Conservation (phyloP, 345 rosid species). For the Citrus maxima region DNA sequence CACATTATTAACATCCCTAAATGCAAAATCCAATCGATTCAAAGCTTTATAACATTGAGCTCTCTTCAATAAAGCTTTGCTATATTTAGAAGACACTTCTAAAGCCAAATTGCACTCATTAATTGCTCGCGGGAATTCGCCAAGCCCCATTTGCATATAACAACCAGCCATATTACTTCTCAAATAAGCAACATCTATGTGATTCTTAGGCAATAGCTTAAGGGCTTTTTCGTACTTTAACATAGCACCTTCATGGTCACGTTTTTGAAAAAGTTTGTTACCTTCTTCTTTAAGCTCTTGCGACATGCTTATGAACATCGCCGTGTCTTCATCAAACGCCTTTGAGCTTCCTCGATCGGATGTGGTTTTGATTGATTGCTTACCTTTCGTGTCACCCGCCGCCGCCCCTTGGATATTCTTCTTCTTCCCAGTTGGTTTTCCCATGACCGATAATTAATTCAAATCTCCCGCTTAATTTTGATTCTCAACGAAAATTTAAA, state of each 20-base stretch:
- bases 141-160: slow-evolving; percentile 94
- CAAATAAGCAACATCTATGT: slow-evolving; percentile 78
- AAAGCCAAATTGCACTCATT: slow-evolving; percentile 82
- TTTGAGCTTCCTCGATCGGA: slow-evolving; percentile 52
- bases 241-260: slow-evolving; percentile 97
- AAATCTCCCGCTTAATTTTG: neutral
- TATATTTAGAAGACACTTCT: slow-evolving; percentile 86
- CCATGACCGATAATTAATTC: slow-evolving; percentile 39
- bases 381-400: slow-evolving; percentile 31
- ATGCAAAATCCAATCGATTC: slow-evolving; percentile 83
- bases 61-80: slow-evolving; percentile 80
- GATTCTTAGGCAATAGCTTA: slow-evolving; percentile 76
- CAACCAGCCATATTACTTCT: slow-evolving; percentile 87
- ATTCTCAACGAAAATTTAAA: neutral
- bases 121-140: slow-evolving; percentile 93
- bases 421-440: slow-evolving; percentile 95
- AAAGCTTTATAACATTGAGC: slow-evolving; percentile 82
- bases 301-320: slow-evolving; percentile 80
- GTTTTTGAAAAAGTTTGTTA: slow-evolving; percentile 70
- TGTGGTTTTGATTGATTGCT: slow-evolving; percentile 35
- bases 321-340: slow-evolving; percentile 89
- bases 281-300: slow-evolving; percentile 99
- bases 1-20: slow-evolving; percentile 77
- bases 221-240: slow-evolving; percentile 87
- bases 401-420: slow-evolving; percentile 39